Base-by-base conservation (phyloP, 108 stramenopile species). In the Parietichytrium sp. region DNA sequence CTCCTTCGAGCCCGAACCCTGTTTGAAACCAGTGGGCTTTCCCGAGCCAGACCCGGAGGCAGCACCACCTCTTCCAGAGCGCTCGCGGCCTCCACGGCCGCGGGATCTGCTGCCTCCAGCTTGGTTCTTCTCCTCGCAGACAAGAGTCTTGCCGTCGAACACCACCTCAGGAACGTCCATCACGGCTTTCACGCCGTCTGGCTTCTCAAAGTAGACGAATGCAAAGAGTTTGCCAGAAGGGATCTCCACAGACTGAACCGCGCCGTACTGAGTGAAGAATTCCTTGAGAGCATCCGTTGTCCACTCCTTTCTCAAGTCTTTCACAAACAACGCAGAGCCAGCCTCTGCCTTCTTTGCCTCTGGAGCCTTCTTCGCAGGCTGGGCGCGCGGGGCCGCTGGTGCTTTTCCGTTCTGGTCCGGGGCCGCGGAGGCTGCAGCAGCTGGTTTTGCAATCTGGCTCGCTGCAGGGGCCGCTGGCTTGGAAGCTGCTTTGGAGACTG, bases 161-260 rank as follows among this genome's bases (percentile, higher is more conserved):
- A n/a, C n/a, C n/a, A n/a, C n/a, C n/a, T n/a, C n/a, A n/a, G n/a
- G n/a, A n/a, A n/a, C 61, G 0, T 33, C 61, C 3, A 72, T 6
- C 10, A 42, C 61, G 38, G 36, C 45, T 42, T 72, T 72, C 61
- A 72, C 45, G 61, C 29, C 20, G 38, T 72, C 61, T 6, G 42
- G 13, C 15, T 33, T 45, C 15, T 72, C 61, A 27, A 72, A 72
- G 61, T 72, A 45, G 61, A 72, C 61, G 45, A 72, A 72, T 33
- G 61, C 61, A 72, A 72, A 72, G 1, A 45, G 61, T 42, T 72
- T 72, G 61, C 61, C 61, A 25, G 61, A 42, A 33, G 61, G 61
- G 45, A 72, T 33, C 61, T 72, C 61, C 61, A 72, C 61, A 42
- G 38, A 45, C 61, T 45, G 38, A 42, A 72, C 61, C 61, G 36